These are phyloP conservation scores for Monosporascus sp. DNA, from an alignment of 2,329 filamentous ascomycete species.

Conservation along the genomic window DNA sequence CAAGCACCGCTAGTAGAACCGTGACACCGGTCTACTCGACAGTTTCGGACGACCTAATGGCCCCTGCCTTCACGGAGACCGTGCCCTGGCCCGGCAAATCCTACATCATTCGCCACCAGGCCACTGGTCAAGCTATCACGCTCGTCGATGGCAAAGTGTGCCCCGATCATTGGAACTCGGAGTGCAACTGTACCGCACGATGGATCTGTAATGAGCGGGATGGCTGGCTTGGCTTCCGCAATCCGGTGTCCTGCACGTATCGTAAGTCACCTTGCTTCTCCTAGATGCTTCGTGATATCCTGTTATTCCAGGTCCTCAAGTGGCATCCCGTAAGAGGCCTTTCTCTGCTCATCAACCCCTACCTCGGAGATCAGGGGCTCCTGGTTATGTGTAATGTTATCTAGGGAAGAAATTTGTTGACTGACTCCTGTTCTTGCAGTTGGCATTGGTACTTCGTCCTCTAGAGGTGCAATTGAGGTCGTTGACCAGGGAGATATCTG, in stretches of 20 bases:
- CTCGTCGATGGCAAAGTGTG: slow-evolving; percentile 24
- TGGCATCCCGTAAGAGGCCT: too few species aligned
- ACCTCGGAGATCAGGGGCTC: neutral
- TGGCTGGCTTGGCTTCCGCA: slow-evolving; percentile 34
- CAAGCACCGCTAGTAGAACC: too few species aligned
- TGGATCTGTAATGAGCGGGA: slow-evolving; percentile 35
- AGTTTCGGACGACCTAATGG: too few species aligned
- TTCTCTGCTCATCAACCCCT: neutral
- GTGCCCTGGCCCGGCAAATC: slow-evolving; percentile 16
- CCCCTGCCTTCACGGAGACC: neutral
- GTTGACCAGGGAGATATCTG: slow-evolving; percentile 26
- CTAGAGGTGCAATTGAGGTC: neutral
- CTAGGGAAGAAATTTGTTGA: too few species aligned
- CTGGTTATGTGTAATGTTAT: too few species aligned
- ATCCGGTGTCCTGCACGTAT: slow-evolving; percentile 26
- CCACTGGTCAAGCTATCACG: slow-evolving; percentile 23
- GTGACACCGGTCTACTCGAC: too few species aligned
- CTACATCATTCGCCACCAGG: slow-evolving; percentile 26
- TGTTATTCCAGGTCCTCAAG: too few species aligned
- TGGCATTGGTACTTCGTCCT: slow-evolving; percentile 21
- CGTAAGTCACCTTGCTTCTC: neutral
- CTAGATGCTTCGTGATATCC: too few species aligned
- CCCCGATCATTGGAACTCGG: slow-evolving; percentile 7
- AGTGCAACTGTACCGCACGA: slow-evolving; percentile 18
- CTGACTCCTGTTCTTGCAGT: slow-evolving; percentile 6